A percentile compares a stretch with the other conserved stretches of the same genome.
Evolutionary conservation across 1,284 basidiomycete genomes (phyloP).

Genomic region (Sphaerobolus stellatus): DNA sequence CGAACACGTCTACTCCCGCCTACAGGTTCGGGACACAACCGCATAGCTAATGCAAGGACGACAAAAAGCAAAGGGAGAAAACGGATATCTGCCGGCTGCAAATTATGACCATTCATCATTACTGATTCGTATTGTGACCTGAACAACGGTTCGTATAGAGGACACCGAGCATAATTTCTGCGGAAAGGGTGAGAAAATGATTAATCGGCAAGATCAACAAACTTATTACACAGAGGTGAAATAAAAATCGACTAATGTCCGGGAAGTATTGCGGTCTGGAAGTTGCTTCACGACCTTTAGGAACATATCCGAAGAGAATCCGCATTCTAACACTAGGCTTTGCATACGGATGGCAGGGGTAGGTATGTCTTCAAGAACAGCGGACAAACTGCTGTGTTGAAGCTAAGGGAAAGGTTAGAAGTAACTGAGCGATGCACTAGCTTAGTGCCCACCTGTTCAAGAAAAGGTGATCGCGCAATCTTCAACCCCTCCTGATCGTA

Average conservation of each 20-base stretch:
- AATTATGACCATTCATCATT: constrained; percentile 68
- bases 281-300: constrained; percentile 87
- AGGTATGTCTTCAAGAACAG: constrained; percentile 18
- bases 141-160: constrained; percentile 86
- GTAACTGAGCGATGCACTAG: no score
- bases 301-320: constrained; percentile 85
- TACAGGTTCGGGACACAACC: constrained; percentile 82
- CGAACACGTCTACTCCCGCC: constrained; percentile 74
- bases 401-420: constrained; percentile 17
- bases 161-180: constrained; percentile 95
- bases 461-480: constrained; percentile 70
- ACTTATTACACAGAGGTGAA: constrained; percentile 66
- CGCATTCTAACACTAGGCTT: constrained; percentile 84
- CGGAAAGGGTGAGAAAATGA: constrained; percentile 12
- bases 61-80: constrained; percentile 91
- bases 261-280: constrained; percentile 71
- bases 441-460: constrained; percentile 64
- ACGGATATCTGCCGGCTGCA: constrained; percentile 81
- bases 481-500: constrained; percentile 37
- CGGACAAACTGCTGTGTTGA: constrained; percentile 5
- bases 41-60: constrained; percentile 86
- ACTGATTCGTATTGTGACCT: constrained; percentile 78
- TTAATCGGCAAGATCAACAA: constrained; percentile 11
- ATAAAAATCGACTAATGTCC: constrained; percentile 75
- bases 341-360: constrained; percentile 78